Percentiles rank a stretch among this genome's conserved stretches.
Evolutionary conservation across 106 monocot species (phyloP).

Genomic region (Chionographis japonica): DNA sequence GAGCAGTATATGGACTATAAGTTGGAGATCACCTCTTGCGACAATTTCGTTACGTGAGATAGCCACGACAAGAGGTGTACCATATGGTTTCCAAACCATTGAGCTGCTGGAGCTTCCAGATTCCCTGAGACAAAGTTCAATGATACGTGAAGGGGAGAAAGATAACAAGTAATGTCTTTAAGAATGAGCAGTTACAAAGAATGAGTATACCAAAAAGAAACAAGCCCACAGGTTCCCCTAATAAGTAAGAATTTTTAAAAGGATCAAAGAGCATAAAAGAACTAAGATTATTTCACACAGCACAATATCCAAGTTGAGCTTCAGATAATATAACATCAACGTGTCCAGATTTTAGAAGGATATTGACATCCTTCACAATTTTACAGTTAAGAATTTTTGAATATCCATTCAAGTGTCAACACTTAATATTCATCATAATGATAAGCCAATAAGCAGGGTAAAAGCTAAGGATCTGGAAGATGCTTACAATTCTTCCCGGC

Average conservation of each 20-base stretch:
- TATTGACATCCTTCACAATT: too few relatives aligned
- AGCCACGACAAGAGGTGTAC: slow-evolving; percentile 61
- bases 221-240: too few relatives aligned
- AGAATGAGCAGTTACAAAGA: too few relatives aligned
- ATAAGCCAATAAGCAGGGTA: neutral
- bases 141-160: neutral
- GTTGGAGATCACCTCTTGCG: slow-evolving; percentile 48
- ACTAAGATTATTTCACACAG: too few relatives aligned
- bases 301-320: too few relatives aligned
- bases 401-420: too few relatives aligned
- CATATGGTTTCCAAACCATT: slow-evolving; percentile 57
- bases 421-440: neutral
- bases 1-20: slow-evolving; percentile 53
- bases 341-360: too few relatives aligned
- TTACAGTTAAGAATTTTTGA: too few relatives aligned
- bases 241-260: too few relatives aligned
- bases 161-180: neutral
- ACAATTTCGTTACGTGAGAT: slow-evolving; percentile 40
- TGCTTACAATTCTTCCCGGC: slow-evolving; percentile 64
- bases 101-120: slow-evolving; percentile 31
- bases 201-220: too few relatives aligned
- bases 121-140: slow-evolving; percentile 35
- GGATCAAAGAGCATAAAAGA: too few relatives aligned
- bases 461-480: neutral
- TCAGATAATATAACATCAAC: too few relatives aligned